Base-by-base conservation (phyloP, 345 rosid genomes). In the Euphorbia tirucalli region DNA sequence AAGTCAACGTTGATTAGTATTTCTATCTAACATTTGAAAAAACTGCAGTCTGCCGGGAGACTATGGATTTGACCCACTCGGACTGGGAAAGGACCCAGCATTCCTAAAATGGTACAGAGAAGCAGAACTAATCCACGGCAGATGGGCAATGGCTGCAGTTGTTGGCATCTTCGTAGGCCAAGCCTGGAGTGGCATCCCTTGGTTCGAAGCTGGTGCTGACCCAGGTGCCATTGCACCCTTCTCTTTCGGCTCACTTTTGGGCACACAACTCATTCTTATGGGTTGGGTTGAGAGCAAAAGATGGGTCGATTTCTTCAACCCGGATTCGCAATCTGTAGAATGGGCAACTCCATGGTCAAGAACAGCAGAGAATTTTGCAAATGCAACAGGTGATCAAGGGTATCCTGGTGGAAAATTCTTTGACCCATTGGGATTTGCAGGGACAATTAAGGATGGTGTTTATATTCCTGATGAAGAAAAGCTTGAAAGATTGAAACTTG, bases 221-320 rank as follows among this genome's bases (percentile, higher is more conserved):
- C 97, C 98, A 0, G 83, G 88, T 0, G 95, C 97, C 0, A 81
- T 94, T 6, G 97, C 97, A 0, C 98, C 97, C 0, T 94, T 94
- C 89, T 92, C 97, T 0, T 94, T 94, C 66, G 98, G 98, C 0
- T 30, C 96, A 1, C 89, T 94, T 11, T 82, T 92, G 5, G 97
- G 98, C 0, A 94, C 97, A n/a, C 97, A 95, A 37, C 84, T 95
- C 71, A 24, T 95, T 41, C 93, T 95, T 11, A 95, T 95, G 99
- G 99, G 97, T 1, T 95, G 99, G 99, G 99, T 95, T 4, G 99
- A 95, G 89, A 90, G 99, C 91, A 95, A 95, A 78, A 56, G 97
- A 10, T 95, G 99, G 99, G 97, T 92, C 0, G 99, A 95, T 59
- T 95, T 95, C 88, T 95, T 94, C 90, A 85, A 88, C 87, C 98